Percentiles rank a stretch among this genome's conserved stretches.
Evolutionary conservation across 2,329 filamentous ascomycete species (phyloP).

Genomic region (Cordyceps sp.): DNA sequence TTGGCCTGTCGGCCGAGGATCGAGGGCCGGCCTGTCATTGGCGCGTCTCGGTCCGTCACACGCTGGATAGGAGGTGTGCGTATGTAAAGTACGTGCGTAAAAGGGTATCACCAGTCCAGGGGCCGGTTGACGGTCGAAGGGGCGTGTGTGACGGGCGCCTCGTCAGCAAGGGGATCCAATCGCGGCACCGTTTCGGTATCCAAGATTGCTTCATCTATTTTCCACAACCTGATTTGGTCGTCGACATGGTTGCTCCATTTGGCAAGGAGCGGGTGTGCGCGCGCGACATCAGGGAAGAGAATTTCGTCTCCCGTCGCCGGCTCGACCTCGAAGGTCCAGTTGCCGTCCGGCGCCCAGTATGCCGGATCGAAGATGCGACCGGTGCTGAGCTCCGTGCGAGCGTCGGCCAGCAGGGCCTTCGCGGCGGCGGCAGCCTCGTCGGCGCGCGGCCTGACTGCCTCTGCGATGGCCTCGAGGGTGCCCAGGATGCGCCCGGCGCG

Average conservation of each 20-base stretch:
- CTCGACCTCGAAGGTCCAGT: constrained; percentile 48
- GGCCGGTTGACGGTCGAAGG: constrained; percentile 13
- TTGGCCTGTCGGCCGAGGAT: no score
- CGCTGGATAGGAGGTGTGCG: no score
- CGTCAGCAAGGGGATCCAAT: constrained; percentile 11
- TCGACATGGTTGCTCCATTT: constrained; percentile 36
- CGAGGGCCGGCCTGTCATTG: no score
- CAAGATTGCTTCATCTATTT: constrained; percentile 15
- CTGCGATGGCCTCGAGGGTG: constrained; percentile 53
- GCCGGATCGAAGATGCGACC: constrained; percentile 44
- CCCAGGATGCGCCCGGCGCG: constrained; percentile 62
- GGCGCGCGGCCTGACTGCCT: constrained; percentile 21
- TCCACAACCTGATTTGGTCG: constrained; percentile 15
- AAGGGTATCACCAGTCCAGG: constrained; percentile 25
- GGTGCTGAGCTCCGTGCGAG: constrained; percentile 42
- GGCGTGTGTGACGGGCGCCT: constrained; percentile 9
- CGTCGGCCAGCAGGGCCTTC: constrained; percentile 25
- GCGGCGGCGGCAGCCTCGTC: constrained; percentile 8
- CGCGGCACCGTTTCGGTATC: constrained; percentile 15
- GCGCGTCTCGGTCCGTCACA: background rate
- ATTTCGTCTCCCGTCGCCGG: constrained; percentile 21
- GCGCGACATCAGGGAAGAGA: constrained; percentile 45
- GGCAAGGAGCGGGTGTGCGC: constrained; percentile 47
- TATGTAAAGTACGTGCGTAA: no score
- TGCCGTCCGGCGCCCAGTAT: constrained; percentile 55